Evolutionary conservation across 2,329 filamentous ascomycete species (phyloP).

Genomic region (Alternaria alternata): DNA sequence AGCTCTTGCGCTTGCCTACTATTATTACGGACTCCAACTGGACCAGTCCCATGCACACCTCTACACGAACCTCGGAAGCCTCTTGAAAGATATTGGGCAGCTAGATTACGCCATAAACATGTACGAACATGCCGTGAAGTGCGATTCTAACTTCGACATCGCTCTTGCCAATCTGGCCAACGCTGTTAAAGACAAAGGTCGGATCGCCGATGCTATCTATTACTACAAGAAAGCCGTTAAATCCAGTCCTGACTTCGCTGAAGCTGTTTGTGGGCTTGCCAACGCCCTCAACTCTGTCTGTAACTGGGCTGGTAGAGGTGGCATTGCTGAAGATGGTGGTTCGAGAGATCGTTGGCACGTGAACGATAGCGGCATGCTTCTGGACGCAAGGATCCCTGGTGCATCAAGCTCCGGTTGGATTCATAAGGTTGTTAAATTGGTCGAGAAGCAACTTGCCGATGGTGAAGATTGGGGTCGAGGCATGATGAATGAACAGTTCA

Average conservation of each 20-base stretch:
- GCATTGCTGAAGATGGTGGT: conserved; percentile 76
- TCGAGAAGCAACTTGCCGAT: conserved; percentile 85
- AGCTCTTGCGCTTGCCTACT: conserved; percentile 88
- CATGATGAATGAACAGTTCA: conserved; percentile 60
- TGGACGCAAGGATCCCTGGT: conserved; percentile 71
- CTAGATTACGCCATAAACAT: conserved; percentile 90
- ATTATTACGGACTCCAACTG: conserved; percentile 89
- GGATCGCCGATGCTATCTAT: conserved; percentile 87
- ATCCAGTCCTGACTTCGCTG: conserved; percentile 94
- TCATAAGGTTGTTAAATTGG: conserved; percentile 88
- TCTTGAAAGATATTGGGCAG: conserved; percentile 96
- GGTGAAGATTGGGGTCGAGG: conserved; percentile 87
- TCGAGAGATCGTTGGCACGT: conserved; percentile 93
- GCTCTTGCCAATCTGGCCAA: conserved; percentile 96
- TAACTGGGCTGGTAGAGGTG: conserved; percentile 89
- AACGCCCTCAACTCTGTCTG: conserved; percentile 97
- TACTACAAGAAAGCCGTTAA: conserved; percentile 91
- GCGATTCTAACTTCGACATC: conserved; percentile 95
- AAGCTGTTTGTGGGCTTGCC: conserved; percentile 93
- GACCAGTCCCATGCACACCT: conserved; percentile 92
- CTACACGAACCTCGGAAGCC: conserved; percentile 93
- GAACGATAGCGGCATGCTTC: conserved; percentile 80
- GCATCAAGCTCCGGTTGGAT: conserved; percentile 79
- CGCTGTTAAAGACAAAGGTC: conserved; percentile 94
- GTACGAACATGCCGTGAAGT: conserved; percentile 94